A percentile compares a stretch with the other conserved stretches of the same genome.
These are phyloP conservation scores for Cyphellophora europaea DNA, from an alignment of 2,329 filamentous ascomycete genomes.

Conservation along the genomic window DNA sequence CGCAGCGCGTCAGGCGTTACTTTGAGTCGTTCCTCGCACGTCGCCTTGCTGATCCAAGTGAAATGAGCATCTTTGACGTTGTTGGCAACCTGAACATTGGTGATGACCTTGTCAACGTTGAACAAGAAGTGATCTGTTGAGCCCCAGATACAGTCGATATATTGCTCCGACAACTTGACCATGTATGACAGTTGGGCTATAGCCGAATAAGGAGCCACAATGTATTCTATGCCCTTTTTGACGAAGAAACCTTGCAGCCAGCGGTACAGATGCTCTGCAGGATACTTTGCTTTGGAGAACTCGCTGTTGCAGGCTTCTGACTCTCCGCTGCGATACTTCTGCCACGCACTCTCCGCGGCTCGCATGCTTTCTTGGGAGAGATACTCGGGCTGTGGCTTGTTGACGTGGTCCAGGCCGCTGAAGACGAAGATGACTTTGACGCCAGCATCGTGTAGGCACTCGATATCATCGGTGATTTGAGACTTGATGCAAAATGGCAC, in stretches of 20 bases:
- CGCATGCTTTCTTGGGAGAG: constrained; percentile 51
- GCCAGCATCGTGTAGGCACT: constrained; percentile 57
- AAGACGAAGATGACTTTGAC: constrained; percentile 86
- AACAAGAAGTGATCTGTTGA: constrained; percentile 80
- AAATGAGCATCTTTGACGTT: constrained; percentile 42
- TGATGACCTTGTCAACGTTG: constrained; percentile 68
- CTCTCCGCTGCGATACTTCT: constrained; percentile 63
- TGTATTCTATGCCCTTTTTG: constrained; percentile 60
- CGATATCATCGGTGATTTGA: constrained; percentile 68
- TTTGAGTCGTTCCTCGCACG: constrained; percentile 51
- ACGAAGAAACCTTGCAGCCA: constrained; percentile 67
- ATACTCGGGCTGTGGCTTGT: constrained; percentile 56
- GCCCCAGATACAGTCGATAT: constrained; percentile 67
- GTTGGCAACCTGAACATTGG: constrained; percentile 42
- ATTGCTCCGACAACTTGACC: constrained; percentile 46
- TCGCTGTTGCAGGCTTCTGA: constrained; percentile 53
- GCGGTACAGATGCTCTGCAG: constrained; percentile 58
- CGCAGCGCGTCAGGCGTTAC: constrained; percentile 26
- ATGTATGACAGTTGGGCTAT: constrained; percentile 69
- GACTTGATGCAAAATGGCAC: constrained; percentile 68
- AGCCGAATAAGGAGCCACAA: constrained; percentile 80
- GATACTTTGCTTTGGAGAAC: constrained; percentile 62
- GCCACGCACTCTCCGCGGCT: constrained; percentile 75
- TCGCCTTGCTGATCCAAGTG: constrained; percentile 54
- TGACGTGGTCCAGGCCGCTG: constrained; percentile 72